Evolutionary conservation across 805 yeast species (phyloP).

Genomic region (Zygoascus ofunaensis): DNA sequence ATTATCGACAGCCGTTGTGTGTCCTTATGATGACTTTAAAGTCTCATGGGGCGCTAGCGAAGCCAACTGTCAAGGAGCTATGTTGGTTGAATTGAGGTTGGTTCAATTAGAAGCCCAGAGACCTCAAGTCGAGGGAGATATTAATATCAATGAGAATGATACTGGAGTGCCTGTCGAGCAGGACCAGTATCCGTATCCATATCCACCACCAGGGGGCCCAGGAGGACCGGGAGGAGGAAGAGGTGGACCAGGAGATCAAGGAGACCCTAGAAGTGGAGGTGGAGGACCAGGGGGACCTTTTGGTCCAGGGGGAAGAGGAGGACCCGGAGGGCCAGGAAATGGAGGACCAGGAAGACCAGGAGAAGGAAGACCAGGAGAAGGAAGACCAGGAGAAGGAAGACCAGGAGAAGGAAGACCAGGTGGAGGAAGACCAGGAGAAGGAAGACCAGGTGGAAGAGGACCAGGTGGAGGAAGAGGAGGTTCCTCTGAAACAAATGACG

Average conservation of each 20-base stretch:
- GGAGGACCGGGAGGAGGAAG: too few relatives aligned
- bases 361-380: neutral
- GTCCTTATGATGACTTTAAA: conserved; percentile 19
- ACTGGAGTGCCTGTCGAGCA: neutral
- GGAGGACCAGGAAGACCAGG: neutral
- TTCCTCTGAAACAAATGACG: neutral
- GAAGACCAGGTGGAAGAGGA: neutral
- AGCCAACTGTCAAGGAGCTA: conserved; percentile 17
- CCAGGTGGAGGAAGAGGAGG: neutral
- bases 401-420: neutral
- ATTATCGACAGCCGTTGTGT: conserved; percentile 14
- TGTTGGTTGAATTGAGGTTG: conserved; percentile 16
- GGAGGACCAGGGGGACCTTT: neutral
- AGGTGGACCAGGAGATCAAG: neutral
- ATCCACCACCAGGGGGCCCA: neutral
- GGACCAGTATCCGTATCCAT: neutral
- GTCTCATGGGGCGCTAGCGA: conserved; percentile 9
- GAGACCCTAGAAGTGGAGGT: neutral
- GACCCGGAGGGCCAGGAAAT: neutral
- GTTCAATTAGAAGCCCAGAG: neutral
- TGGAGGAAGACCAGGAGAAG: neutral
- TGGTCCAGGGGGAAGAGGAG: neutral
- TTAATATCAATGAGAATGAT: neutral
- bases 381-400: neutral
- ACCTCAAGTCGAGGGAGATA: neutral